Evolutionary conservation across 2,329 filamentous ascomycete genomes (phyloP), one percentile per base, ranked within the genome.

Genomic region (Fusarium goolgardi): DNA sequence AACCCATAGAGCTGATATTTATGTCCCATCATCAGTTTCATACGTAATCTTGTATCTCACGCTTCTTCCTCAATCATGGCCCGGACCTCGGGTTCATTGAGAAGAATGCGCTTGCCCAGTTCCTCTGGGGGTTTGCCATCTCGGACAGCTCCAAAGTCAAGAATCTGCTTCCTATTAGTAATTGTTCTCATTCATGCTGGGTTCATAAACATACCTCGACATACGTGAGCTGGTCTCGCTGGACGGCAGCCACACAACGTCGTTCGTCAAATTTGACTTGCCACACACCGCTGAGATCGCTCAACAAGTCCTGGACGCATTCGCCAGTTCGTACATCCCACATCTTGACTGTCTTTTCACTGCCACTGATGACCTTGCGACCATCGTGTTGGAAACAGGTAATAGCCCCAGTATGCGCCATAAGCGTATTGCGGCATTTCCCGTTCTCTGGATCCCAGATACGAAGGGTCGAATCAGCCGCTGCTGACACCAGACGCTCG

Each of bases 341-440:
- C 93, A 99, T 96, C 83, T 99, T 99, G 68, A 99, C 84, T 5
- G 93, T 97, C 74, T 95, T 90, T 78, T 99, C 96, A 61, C 93
- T 97, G 56, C 96, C 96, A 40, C 93, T 97, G 59, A 99, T 97
- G 34, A 99, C 94, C 77, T 99, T 99, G 70, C 94, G 91, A 0
- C 91, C 93, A 76, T 99, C 96, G 73, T 99, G 96, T 79, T 99
- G 96, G 80, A 99, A 99, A 79, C 96, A 99, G 6, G 96, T 99
- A 69, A 99, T 99, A 23, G 96, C 96, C 35, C 95, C 96, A 0
- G 95, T 98, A 75, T 99, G 96, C 0, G 96, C 96, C 71, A 91
- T 95, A 59, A 99, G 84, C 13, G 91, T 95, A 75, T 91, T 94
- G 78, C 93, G 94, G 79, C 96, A 98, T 69, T 92, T 90, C 10